Evolutionary conservation across 31 red algal genomes (phyloP).

Genomic region (Asparagopsis taxiformis): DNA sequence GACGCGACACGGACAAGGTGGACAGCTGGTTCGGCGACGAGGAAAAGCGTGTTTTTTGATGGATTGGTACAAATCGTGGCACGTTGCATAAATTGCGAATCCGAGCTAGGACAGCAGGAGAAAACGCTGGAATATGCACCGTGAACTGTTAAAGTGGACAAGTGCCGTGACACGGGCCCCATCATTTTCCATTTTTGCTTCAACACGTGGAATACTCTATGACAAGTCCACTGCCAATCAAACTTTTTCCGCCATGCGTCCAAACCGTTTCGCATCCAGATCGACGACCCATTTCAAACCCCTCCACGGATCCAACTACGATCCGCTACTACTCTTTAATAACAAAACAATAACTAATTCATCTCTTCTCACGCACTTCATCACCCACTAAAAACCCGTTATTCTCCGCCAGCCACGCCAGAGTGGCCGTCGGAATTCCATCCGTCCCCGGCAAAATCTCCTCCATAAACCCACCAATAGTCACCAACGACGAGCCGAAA

Average conservation of each 20-base stretch:
- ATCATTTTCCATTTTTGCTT: neutral
- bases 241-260: no score
- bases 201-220: neutral
- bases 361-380: neutral
- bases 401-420: constrained; percentile 69
- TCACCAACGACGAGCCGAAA: constrained; percentile 46
- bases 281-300: no score
- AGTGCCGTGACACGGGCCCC: neutral
- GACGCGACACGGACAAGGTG: neutral
- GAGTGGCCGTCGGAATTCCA: constrained; percentile 72
- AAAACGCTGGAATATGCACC: neutral
- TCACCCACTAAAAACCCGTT: constrained; percentile 21
- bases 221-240: neutral
- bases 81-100: neutral
- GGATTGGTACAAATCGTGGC: neutral
- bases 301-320: no score
- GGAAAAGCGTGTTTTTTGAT: neutral
- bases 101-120: neutral
- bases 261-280: no score
- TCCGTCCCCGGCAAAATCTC: constrained; percentile 76
- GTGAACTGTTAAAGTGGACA: neutral
- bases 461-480: constrained; percentile 57
- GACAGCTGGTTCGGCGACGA: neutral
- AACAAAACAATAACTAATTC: neutral
- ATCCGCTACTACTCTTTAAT: no score